phyloP scores from a whole-genome alignment of 108 stramenopile genomes.

The Discostella pseudostelligera region DNA sequence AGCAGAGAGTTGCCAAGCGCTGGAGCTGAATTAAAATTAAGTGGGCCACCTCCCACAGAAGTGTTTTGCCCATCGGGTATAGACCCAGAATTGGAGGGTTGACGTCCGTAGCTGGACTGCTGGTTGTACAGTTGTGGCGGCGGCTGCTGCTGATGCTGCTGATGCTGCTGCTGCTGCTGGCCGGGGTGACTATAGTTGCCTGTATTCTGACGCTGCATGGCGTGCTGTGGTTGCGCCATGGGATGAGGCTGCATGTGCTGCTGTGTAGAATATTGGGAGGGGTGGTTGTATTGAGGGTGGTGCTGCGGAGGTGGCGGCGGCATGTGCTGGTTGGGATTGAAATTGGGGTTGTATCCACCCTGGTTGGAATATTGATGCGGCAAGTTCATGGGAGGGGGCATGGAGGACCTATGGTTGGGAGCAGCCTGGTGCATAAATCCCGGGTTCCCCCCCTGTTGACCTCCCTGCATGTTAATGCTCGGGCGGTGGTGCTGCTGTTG shows the following conservation, averaged over 20 bases:
- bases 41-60: neutral
- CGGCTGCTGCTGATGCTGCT: conserved; percentile 29
- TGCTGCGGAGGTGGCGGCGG: conserved; percentile 45
- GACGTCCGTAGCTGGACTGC: conserved; percentile 23
- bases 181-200: conserved; percentile 10
- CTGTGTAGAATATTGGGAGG: conserved; percentile 38
- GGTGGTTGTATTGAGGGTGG: conserved; percentile 21
- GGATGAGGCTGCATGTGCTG: conserved; percentile 46
- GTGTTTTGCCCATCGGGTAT: conserved; percentile 12
- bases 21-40: conserved; percentile 16
- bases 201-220: conserved; percentile 20
- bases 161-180: conserved; percentile 33
- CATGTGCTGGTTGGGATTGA: conserved; percentile 38
- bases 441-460: conserved; percentile 3
- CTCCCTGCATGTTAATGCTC: conserved; percentile 36
- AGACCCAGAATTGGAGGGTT: conserved; percentile 8
- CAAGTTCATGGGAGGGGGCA: conserved; percentile 30
- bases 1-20: neutral
- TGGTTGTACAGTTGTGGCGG: conserved; percentile 25
- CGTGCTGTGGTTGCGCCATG: conserved; percentile 33
- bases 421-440: conserved; percentile 14
- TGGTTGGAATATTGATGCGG: conserved; percentile 20
- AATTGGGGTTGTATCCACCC: conserved; percentile 24
- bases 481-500: conserved; percentile 36
- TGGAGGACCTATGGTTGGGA: conserved; percentile 10